These are phyloP conservation scores for Mortierella sp. DNA, from an alignment of 371 early-diverging fungal species.

Conservation along the genomic window DNA sequence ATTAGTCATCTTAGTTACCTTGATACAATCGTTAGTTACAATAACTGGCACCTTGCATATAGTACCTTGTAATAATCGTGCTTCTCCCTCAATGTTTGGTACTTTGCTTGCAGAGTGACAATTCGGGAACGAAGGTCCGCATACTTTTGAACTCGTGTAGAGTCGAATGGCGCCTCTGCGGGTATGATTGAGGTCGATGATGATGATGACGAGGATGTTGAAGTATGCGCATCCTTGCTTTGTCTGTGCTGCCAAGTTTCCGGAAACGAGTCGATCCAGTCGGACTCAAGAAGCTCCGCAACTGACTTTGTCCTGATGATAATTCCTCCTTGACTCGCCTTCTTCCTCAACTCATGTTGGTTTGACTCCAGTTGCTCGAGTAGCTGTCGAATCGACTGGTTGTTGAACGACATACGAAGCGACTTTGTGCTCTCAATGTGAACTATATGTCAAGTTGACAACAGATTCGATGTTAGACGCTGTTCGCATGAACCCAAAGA, in stretches of 20 bases:
- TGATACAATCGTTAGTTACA: not conserved
- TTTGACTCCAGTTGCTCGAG: conserved; percentile 46
- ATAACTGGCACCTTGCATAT: not conserved
- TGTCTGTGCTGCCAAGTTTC: conserved; percentile 44
- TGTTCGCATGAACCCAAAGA: not conserved
- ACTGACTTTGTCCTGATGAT: conserved; percentile 47
- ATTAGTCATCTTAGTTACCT: not conserved
- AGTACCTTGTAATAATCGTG: conserved; percentile 46
- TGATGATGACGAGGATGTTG: not conserved
- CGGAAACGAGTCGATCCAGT: conserved; percentile 54
- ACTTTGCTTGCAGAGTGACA: conserved; percentile 33
- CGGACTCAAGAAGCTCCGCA: conserved; percentile 31
- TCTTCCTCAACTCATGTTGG: conserved; percentile 38
- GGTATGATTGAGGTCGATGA: conserved; percentile 18
- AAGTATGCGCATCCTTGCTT: not conserved
- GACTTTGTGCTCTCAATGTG: conserved; percentile 37
- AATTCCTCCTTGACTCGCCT: conserved; percentile 46
- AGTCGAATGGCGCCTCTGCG: not conserved
- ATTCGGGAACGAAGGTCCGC: conserved; percentile 37
- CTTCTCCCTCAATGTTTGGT: conserved; percentile 35
- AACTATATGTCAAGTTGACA: conserved; percentile 16
- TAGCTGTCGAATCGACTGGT: conserved; percentile 45
- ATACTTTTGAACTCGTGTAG: conserved; percentile 31
- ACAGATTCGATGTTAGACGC: not conserved
- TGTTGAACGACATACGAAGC: conserved; percentile 39